These are phyloP conservation scores for Cercospora zeina DNA, from an alignment of 2,329 filamentous ascomycete species.

Conservation along the genomic window DNA sequence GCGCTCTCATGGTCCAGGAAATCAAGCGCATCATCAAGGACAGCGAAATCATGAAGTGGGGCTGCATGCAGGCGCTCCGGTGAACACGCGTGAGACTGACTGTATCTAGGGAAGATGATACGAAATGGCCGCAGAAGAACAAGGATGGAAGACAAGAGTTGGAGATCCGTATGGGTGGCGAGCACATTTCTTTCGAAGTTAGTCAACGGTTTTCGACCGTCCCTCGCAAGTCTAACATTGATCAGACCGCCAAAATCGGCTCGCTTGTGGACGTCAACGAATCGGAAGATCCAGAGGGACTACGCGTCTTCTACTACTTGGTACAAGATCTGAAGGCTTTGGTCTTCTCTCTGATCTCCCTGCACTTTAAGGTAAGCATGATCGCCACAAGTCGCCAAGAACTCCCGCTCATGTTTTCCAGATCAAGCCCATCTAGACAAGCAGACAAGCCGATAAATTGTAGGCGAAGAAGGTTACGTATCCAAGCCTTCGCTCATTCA, in stretches of 20 bases:
- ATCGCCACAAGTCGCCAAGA: no score
- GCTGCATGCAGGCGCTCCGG: neutral
- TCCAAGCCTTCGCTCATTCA: neutral
- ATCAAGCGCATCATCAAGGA: slow-evolving; percentile 97
- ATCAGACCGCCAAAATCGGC: slow-evolving; percentile 93
- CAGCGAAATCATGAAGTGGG: slow-evolving; percentile 94
- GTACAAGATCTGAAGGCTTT: slow-evolving; percentile 96
- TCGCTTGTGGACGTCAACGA: slow-evolving; percentile 96
- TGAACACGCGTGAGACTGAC: neutral
- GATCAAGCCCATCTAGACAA: slow-evolving; percentile 39
- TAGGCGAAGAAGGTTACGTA: neutral
- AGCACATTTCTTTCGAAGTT: slow-evolving; percentile 98
- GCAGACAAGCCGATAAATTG: neutral
- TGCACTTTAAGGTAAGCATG: slow-evolving; percentile 85
- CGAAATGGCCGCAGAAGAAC: slow-evolving; percentile 98
- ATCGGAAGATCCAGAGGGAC: slow-evolving; percentile 89
- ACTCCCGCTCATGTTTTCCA: slow-evolving; percentile 10
- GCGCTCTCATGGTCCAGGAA: slow-evolving; percentile 83
- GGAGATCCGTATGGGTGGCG: slow-evolving; percentile 88
- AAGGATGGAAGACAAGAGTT: slow-evolving; percentile 97
- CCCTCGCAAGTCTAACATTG: slow-evolving; percentile 10
- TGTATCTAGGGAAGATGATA: slow-evolving; percentile 80
- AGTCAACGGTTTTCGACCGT: slow-evolving; percentile 31
- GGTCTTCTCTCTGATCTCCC: slow-evolving; percentile 90
- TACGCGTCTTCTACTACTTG: slow-evolving; percentile 97